Conservation (phyloP, 345 rosid genomes). For the Lepidium africanum region DNA sequence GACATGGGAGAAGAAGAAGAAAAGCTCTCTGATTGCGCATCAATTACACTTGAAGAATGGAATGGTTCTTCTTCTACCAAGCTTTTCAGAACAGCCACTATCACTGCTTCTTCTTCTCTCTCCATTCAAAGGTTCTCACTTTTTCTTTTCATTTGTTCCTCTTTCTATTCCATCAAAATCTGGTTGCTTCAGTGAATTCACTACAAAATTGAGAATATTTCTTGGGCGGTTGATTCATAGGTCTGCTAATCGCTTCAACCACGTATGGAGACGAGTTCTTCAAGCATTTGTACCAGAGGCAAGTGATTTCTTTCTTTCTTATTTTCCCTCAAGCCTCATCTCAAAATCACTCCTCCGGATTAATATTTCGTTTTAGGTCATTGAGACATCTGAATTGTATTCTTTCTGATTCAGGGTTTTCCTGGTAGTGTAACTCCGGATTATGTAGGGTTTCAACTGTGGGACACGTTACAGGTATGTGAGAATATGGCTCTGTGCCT, state of each 20-base stretch:
- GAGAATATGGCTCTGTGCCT: not conserved
- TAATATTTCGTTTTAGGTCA: not conserved
- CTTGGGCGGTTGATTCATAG: slow-evolving; percentile 22
- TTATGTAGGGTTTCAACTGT: slow-evolving; percentile 76
- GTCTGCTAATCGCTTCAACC: slow-evolving; percentile 54
- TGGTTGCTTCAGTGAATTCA: not conserved
- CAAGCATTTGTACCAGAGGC: slow-evolving; percentile 95
- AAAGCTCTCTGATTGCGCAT: not conserved
- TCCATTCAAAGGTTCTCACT: slow-evolving; percentile 46
- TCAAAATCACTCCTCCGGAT: not conserved
- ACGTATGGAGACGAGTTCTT: slow-evolving; percentile 72
- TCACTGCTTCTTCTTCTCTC: slow-evolving; percentile 50
- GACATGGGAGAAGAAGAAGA: slow-evolving; percentile 12
- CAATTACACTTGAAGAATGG: slow-evolving; percentile 59
- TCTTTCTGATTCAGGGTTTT: slow-evolving; percentile 50
- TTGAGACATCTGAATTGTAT: not conserved
- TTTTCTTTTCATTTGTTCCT: not conserved
- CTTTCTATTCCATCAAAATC: not conserved
- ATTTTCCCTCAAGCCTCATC: not conserved
- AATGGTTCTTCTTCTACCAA: slow-evolving; percentile 72
- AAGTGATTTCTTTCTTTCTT: slow-evolving; percentile 1
- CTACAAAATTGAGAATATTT: not conserved
- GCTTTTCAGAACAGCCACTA: slow-evolving; percentile 59
- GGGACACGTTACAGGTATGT: slow-evolving; percentile 88
- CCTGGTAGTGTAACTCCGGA: slow-evolving; percentile 88